Evolutionary conservation across 106 monocot genomes (phyloP), one percentile per base, ranked within the genome.

Genomic region (Dioscorea dumetorum): DNA sequence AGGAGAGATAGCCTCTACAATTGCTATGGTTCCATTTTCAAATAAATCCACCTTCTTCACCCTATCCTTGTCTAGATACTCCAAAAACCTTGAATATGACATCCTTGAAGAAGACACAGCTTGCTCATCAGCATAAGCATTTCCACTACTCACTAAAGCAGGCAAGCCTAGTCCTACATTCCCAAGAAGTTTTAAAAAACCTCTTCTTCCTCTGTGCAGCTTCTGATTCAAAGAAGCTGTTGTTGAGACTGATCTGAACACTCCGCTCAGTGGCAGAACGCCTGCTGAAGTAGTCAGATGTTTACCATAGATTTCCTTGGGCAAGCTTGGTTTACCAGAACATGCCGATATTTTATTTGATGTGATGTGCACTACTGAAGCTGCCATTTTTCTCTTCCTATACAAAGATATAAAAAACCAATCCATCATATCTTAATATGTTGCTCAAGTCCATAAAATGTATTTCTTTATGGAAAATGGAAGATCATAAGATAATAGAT

Each of bases 1-100:
- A 9, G 88, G 97, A 49, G 91, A 92, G 76, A 99, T 22, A 70
- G 97, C 82, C 66, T 99, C 92, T 13, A 99, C 91, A 71, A 99
- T 99, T 57, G 97, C 92, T 66, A 92, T 99, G 21, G 97, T 99
- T 65, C 97, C 97, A 77, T 92, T 99, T 71, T 99, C 92, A 61
- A 81, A 99, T 23, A 92, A 72, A 77, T 99, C 97, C 3, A 99
- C 92, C 58, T 75, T 90, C 49, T 77, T 92, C 56, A 99, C 92
- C 48, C 92, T 86, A 57, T 87, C 97, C 65, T 92, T 99, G 87
- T 99, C 97, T 49, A 99, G 34, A 28, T 92, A 90, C 72, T 99
- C 88, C 6, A 99, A 63, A 75, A 99, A 93, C 53, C 91, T 84
- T 15, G 97, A 99, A 61, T 99, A 92, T 4, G 97, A 99, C 97